A percentile compares a stretch with the other conserved stretches of the same genome.
These are phyloP conservation scores for Fraxinus nigra DNA, from an alignment of 305 asterid genomes.

Conservation along the genomic window DNA sequence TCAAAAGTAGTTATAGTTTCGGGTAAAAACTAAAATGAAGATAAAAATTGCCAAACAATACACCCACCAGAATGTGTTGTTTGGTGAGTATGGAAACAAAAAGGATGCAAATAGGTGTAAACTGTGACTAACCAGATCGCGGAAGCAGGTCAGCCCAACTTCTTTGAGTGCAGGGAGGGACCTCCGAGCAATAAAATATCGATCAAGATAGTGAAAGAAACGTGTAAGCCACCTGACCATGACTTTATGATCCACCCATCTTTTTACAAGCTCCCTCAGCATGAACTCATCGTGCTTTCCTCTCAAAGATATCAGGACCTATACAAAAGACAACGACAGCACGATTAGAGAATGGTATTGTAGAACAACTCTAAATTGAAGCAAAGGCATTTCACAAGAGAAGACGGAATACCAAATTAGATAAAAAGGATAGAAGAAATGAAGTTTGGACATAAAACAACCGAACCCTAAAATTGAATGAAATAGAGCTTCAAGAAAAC, in stretches of 20 bases:
- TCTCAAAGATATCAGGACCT: conserved; percentile 46
- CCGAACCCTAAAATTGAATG: not conserved
- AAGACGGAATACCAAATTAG: not conserved
- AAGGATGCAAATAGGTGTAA: not conserved
- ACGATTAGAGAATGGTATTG: not conserved
- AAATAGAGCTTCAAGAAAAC: not conserved
- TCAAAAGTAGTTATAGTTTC: not conserved
- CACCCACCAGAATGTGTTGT: not conserved
- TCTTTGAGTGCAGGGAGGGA: conserved; percentile 31
- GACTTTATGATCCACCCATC: conserved; percentile 47
- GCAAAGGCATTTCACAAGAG: not conserved
- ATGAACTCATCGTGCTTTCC: conserved; percentile 41
- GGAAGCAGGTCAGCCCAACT: conserved; percentile 40
- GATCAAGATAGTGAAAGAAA: conserved; percentile 48
- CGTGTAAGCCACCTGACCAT: conserved; percentile 57
- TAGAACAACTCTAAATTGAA: not conserved
- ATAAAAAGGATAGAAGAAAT: not conserved
- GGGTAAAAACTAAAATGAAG: not conserved
- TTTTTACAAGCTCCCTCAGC: conserved; percentile 45
- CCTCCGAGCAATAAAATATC: conserved; percentile 31
- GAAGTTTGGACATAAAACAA: not conserved
- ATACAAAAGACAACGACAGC: not conserved
- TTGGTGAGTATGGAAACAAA: not conserved
- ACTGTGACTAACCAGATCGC: conserved; percentile 34
- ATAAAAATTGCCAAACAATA: not conserved